Evolutionary conservation across 352 stramenopile species (phyloP).

Genomic region (Phytophthora aleatoria): DNA sequence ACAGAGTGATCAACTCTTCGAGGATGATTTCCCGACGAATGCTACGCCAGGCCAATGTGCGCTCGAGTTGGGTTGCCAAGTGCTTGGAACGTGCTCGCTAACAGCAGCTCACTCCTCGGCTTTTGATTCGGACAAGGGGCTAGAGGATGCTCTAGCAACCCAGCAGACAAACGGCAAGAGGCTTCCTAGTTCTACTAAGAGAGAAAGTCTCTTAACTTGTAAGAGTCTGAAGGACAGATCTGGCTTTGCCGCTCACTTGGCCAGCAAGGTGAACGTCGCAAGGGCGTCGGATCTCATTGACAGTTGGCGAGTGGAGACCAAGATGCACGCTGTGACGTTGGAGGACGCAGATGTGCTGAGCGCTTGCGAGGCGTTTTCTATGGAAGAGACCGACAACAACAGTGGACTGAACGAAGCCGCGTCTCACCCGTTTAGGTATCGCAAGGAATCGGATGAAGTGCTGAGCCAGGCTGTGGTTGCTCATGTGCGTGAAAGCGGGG

Average conservation of each 20-base stretch:
- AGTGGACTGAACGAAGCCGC: conserved; percentile 19
- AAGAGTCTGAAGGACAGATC: conserved; percentile 65
- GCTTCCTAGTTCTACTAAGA: conserved; percentile 20
- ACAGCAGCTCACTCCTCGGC: conserved; percentile 40
- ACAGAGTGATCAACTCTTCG: conserved; percentile 52
- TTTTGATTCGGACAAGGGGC: conserved; percentile 20
- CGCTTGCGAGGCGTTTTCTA: conserved; percentile 62
- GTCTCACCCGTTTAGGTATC: conserved; percentile 27
- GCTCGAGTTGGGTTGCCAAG: conserved; percentile 63
- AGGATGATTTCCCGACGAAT: conserved; percentile 75
- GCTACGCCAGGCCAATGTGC: conserved; percentile 72
- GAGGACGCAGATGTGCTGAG: conserved; percentile 39
- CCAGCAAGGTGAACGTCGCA: conserved; percentile 64
- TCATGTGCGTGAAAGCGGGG: conserved; percentile 47
- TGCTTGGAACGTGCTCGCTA: conserved; percentile 71
- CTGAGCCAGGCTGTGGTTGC: conserved; percentile 31
- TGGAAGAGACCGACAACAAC: conserved; percentile 29
- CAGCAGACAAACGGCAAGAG: conserved; percentile 30
- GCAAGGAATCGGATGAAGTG: conserved; percentile 27
- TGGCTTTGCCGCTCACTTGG: conserved; percentile 73
- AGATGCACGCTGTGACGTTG: conserved; percentile 54
- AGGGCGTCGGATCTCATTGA: conserved; percentile 68
- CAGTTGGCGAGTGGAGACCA: conserved; percentile 76
- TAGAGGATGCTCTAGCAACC: conserved; percentile 7
- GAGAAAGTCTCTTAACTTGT: conserved; percentile 53